These are phyloP conservation scores for Anthracocystis panici-leucophaei DNA, from an alignment of 1,284 basidiomycete genomes.

Conservation along the genomic window DNA sequence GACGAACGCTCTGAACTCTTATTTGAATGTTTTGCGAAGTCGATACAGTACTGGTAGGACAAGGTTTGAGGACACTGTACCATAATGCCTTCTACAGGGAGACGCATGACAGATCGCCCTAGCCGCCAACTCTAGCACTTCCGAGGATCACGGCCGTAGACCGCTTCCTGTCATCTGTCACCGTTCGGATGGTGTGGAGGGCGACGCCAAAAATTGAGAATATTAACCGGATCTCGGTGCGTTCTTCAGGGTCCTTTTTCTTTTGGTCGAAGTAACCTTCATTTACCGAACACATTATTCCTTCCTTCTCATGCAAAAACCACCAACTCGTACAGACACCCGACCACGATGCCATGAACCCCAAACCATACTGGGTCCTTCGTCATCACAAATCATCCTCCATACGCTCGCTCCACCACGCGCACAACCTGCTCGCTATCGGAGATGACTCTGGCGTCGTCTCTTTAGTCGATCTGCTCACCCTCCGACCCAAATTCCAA, in stretches of 20 bases:
- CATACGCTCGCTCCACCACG: conserved; percentile 75
- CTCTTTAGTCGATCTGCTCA: conserved; percentile 78
- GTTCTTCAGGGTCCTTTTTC: not conserved
- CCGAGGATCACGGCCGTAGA: conserved; percentile 26
- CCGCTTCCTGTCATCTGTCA: not conserved
- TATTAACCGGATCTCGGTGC: too few species aligned
- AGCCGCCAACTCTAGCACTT: not conserved
- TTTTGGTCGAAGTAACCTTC: not conserved
- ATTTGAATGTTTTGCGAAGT: too few species aligned
- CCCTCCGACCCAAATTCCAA: conserved; percentile 77
- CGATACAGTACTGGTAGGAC: too few species aligned
- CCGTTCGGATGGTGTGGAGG: not conserved
- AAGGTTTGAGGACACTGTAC: too few species aligned
- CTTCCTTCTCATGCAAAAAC: not conserved
- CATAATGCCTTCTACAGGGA: too few species aligned
- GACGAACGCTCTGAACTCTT: too few species aligned
- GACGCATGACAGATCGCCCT: conserved; percentile 4
- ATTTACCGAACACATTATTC: not conserved
- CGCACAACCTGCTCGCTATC: conserved; percentile 82
- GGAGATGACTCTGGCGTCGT: conserved; percentile 82
- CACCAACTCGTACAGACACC: not conserved
- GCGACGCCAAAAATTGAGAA: not conserved
- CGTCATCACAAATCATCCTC: conserved; percentile 76
- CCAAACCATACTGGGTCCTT: conserved; percentile 78
- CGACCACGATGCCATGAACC: conserved; percentile 14